These are phyloP conservation scores for Bauhinia variegata DNA, from an alignment of 306 rosid genomes.

Conservation along the genomic window DNA sequence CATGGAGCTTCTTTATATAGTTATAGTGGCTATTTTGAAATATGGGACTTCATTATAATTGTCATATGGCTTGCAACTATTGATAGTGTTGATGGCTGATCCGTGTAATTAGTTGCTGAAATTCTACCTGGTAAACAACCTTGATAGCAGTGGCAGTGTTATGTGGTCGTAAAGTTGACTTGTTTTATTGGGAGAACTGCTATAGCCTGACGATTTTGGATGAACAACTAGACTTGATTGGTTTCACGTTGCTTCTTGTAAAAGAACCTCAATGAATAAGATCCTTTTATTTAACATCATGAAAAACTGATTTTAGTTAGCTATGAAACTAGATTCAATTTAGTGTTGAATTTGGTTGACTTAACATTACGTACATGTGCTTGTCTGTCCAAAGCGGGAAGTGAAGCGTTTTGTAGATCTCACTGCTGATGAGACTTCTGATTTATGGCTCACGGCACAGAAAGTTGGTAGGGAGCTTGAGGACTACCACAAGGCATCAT, in stretches of 20 bases:
- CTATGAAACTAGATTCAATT: conserved; percentile 9
- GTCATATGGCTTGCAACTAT: background rate
- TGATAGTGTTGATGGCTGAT: background rate
- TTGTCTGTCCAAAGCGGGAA: conserved; percentile 92
- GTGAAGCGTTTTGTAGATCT: conserved; percentile 87
- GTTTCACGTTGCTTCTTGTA: conserved; percentile 1
- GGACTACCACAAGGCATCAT: conserved; percentile 75
- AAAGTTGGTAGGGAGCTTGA: conserved; percentile 78
- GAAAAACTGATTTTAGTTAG: no score
- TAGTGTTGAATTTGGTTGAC: conserved; percentile 42
- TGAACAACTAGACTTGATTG: conserved; percentile 2
- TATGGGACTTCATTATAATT: background rate
- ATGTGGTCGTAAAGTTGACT: background rate
- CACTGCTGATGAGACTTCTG: conserved; percentile 79
- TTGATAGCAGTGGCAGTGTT: background rate
- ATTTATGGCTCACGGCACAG: conserved; percentile 89
- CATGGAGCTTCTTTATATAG: conserved; percentile 10
- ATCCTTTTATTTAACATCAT: background rate
- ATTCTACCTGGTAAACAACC: background rate
- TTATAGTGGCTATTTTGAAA: background rate
- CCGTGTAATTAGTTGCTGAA: conserved; percentile 17
- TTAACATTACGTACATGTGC: conserved; percentile 82
- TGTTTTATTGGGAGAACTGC: background rate
- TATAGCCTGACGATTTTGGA: conserved; percentile 11
- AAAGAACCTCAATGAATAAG: background rate